Conservation (phyloP, 805 yeast genomes). For the Myxozyma melibiosi region DNA sequence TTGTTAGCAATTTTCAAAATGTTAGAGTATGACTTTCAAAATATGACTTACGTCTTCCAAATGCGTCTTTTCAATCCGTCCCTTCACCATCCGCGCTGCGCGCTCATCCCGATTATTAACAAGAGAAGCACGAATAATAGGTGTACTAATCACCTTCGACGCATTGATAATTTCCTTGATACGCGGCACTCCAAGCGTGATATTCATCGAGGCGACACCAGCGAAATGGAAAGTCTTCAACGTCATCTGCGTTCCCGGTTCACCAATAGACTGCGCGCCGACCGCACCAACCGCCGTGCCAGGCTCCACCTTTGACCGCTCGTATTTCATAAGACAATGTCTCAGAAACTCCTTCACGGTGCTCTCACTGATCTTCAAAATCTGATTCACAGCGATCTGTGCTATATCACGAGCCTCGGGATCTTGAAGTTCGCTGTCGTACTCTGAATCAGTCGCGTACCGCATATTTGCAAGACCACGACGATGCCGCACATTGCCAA, state of each 20-base stretch:
- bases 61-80: constrained; percentile 90
- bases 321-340: constrained; percentile 78
- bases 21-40: neutral
- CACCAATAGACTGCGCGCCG: constrained; percentile 99
- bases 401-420: constrained; percentile 43
- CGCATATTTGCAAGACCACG: constrained; percentile 54
- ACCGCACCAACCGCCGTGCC: constrained; percentile 99
- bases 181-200: constrained; percentile 98
- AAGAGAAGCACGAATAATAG: constrained; percentile 90
- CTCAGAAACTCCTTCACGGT: constrained; percentile 68
- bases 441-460: constrained; percentile 43
- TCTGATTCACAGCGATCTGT: constrained; percentile 42
- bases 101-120: constrained; percentile 84
- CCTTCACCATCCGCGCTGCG: constrained; percentile 98
- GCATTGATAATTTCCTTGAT: constrained; percentile 98
- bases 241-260: constrained; percentile 99
- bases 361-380: constrained; percentile 61
- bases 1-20: neutral
- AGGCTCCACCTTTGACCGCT: constrained; percentile 91
- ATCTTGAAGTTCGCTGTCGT: constrained; percentile 46
- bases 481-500: constrained; percentile 60
- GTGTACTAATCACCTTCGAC: constrained; percentile 90
- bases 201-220: constrained; percentile 99
- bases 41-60: constrained; percentile 56
- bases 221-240: constrained; percentile 97